These are phyloP conservation scores for Podospora appendiculata DNA, from an alignment of 495 filamentous ascomycete species.

Conservation along the genomic window DNA sequence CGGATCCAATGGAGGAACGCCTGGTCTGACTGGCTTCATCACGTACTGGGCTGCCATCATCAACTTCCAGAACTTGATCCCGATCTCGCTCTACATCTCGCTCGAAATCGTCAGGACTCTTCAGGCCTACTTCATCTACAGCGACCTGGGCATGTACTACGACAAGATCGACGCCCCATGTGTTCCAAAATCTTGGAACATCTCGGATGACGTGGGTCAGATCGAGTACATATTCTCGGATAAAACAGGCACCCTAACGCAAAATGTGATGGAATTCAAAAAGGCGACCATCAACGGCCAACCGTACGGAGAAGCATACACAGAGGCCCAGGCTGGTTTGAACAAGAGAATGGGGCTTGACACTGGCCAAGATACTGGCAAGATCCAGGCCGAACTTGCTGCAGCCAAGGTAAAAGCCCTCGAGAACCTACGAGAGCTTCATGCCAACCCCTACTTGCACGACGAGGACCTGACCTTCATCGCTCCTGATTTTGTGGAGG, in stretches of 20 bases:
- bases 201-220: slow-evolving; percentile 95
- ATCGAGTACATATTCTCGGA: slow-evolving; percentile 99
- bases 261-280: slow-evolving; percentile 99
- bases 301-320: slow-evolving; percentile 94
- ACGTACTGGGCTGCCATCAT: slow-evolving; percentile 94
- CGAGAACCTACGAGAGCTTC: slow-evolving; percentile 59
- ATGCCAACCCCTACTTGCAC: slow-evolving; percentile 85
- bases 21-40: slow-evolving; percentile 80
- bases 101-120: slow-evolving; percentile 90
- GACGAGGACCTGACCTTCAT: slow-evolving; percentile 90
- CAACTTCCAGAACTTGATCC: slow-evolving; percentile 96
- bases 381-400: slow-evolving; percentile 72
- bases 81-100: slow-evolving; percentile 95
- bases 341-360: slow-evolving; percentile 82
- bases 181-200: slow-evolving; percentile 98
- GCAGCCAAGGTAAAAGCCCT: slow-evolving; percentile 66
- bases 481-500: slow-evolving; percentile 77
- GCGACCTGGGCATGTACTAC: slow-evolving; percentile 93
- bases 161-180: slow-evolving; percentile 88
- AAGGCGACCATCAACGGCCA: slow-evolving; percentile 92
- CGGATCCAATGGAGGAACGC: slow-evolving; percentile 69
- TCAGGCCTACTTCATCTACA: slow-evolving; percentile 97
- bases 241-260: slow-evolving; percentile 96
- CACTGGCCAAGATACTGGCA: slow-evolving; percentile 68
- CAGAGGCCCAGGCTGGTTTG: slow-evolving; percentile 93